These are phyloP conservation scores for Citrus inodora DNA, from an alignment of 345 rosid species.

Conservation along the genomic window DNA sequence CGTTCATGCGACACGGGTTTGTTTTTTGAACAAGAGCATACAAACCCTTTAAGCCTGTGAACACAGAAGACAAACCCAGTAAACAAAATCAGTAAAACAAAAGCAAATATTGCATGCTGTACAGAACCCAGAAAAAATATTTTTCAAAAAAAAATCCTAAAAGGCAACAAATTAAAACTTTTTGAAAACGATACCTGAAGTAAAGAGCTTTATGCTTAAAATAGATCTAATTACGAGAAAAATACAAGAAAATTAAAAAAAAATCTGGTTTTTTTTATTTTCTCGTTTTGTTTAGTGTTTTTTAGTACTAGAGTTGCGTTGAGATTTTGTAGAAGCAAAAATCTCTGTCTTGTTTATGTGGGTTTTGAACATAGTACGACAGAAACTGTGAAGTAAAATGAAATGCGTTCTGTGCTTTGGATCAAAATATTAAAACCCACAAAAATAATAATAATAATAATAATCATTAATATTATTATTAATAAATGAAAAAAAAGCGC, in stretches of 20 bases:
- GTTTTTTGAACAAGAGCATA: slow-evolving; percentile 23
- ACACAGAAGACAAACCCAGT: slow-evolving; percentile 1
- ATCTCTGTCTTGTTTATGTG: not conserved
- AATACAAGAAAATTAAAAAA: not conserved
- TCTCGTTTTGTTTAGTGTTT: not conserved
- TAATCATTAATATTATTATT: too few relatives aligned
- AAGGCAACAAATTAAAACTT: not conserved
- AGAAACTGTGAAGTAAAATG: slow-evolving; percentile 3
- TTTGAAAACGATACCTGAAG: not conserved
- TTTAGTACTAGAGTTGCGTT: not conserved
- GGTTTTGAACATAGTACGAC: not conserved
- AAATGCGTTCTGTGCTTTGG: not conserved
- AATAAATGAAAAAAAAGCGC: not conserved
- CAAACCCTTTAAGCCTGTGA: slow-evolving; percentile 23
- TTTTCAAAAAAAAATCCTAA: not conserved
- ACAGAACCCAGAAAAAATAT: slow-evolving; percentile 1
- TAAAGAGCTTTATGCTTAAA: slow-evolving; percentile 13
- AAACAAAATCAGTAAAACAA: slow-evolving; percentile 13
- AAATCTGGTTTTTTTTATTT: slow-evolving; percentile 3
- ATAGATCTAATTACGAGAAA: slow-evolving; percentile 23
- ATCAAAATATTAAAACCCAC: not conserved
- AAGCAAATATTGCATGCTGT: slow-evolving; percentile 28
- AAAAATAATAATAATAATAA: too few relatives aligned
- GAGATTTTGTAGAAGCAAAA: too few relatives aligned
- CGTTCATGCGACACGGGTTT: slow-evolving; percentile 20